Evolutionary conservation across 805 yeast genomes (phyloP).

Genomic region (Metschnikowia reukaufii): DNA sequence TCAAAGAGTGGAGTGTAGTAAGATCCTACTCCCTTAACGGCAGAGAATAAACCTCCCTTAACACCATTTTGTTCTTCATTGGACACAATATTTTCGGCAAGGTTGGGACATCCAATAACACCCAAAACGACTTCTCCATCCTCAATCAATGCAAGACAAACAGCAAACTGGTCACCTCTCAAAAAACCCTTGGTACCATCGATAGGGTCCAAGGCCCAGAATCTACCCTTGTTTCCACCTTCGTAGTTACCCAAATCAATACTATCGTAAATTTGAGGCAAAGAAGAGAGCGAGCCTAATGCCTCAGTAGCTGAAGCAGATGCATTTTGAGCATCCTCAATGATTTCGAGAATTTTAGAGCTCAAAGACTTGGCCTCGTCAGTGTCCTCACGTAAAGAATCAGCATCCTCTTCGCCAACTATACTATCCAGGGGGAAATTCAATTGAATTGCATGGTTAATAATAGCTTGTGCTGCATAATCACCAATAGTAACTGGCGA

Average conservation of each 20-base stretch:
- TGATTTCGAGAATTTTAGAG: constrained; percentile 57
- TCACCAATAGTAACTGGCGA: constrained; percentile 98
- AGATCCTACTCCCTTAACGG: constrained; percentile 68
- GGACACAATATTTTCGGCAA: constrained; percentile 52
- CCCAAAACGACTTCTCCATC: constrained; percentile 86
- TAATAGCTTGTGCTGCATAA: constrained; percentile 92
- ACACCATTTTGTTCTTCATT: constrained; percentile 33
- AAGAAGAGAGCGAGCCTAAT: constrained; percentile 44
- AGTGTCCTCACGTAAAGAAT: constrained; percentile 46
- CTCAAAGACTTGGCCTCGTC: constrained; percentile 49
- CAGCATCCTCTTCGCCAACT: constrained; percentile 94
- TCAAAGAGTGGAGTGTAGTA: constrained; percentile 48
- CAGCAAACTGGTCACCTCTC: constrained; percentile 96
- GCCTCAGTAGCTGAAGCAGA: constrained; percentile 33
- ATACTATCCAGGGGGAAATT: constrained; percentile 84
- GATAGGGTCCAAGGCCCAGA: constrained; percentile 98
- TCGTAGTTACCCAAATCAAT: constrained; percentile 78
- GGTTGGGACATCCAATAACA: constrained; percentile 94
- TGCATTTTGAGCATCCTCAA: constrained; percentile 50
- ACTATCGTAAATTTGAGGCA: constrained; percentile 55
- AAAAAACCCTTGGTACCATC: constrained; percentile 97
- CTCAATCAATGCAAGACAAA: constrained; percentile 85
- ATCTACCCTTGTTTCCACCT: constrained; percentile 79
- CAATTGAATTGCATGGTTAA: constrained; percentile 75
- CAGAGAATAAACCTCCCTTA: constrained; percentile 74